These are phyloP conservation scores for Parafenestella ontariensis DNA, from an alignment of 2,329 filamentous ascomycete species.

Conservation along the genomic window DNA sequence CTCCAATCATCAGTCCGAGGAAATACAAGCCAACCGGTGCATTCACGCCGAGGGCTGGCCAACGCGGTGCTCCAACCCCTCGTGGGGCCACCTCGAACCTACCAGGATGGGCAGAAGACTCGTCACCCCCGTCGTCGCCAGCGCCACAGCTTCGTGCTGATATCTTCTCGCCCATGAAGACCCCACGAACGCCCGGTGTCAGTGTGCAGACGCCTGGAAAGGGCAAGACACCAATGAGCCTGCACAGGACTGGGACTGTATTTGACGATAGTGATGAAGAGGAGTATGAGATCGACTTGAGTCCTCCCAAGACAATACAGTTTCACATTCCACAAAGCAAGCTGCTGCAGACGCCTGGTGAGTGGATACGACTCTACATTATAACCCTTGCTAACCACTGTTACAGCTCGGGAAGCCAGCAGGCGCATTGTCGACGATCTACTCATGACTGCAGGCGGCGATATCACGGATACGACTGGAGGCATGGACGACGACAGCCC, in stretches of 20 bases:
- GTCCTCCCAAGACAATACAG: slow-evolving; percentile 92
- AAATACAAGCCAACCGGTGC: slow-evolving; percentile 52
- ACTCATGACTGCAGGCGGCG: slow-evolving; percentile 74
- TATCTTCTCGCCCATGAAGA: slow-evolving; percentile 77
- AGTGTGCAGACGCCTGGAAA: slow-evolving; percentile 78
- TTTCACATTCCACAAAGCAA: slow-evolving; percentile 81
- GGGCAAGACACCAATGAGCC: slow-evolving; percentile 54
- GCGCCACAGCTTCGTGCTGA: slow-evolving; percentile 85
- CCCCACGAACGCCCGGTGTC: slow-evolving; percentile 76
- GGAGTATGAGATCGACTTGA: slow-evolving; percentile 65
- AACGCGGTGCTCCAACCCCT: slow-evolving; percentile 35
- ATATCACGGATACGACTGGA: slow-evolving; percentile 56
- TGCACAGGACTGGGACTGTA: slow-evolving; percentile 50
- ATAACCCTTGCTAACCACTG: slow-evolving; percentile 11
- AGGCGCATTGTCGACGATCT: slow-evolving; percentile 82
- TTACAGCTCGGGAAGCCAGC: slow-evolving; percentile 76
- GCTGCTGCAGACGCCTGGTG: slow-evolving; percentile 80
- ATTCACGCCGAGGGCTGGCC: slow-evolving; percentile 47
- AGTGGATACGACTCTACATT: slow-evolving; percentile 30
- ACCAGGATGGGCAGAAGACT: slow-evolving; percentile 48
- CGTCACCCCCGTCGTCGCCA: slow-evolving; percentile 62
- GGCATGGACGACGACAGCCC: slow-evolving; percentile 56
- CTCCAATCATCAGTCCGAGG: slow-evolving; percentile 74
- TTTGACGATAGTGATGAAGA: slow-evolving; percentile 83
- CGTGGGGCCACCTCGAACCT: slow-evolving; percentile 29